phyloP scores from a whole-genome alignment of 2,329 filamentous ascomycete genomes.

The Botrytis medusae region DNA sequence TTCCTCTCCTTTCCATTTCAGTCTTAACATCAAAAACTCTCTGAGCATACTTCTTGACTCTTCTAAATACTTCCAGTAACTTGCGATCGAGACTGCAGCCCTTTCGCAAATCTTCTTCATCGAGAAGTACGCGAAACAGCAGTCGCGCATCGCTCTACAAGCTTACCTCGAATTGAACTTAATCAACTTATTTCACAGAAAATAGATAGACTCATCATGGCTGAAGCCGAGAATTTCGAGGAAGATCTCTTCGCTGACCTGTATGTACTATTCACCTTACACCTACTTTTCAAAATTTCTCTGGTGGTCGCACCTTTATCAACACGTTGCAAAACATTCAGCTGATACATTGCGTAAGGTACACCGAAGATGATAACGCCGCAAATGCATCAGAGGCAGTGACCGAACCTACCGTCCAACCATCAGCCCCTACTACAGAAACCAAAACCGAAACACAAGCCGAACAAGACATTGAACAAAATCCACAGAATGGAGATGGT shows the following conservation, averaged over 20 bases:
- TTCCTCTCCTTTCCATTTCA: background rate
- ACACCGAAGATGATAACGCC: slow-evolving; percentile 64
- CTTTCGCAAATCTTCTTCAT: slow-evolving; percentile 7
- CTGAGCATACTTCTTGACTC: background rate
- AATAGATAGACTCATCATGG: slow-evolving; percentile 55
- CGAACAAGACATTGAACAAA: slow-evolving; percentile 28
- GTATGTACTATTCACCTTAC: slow-evolving; percentile 54
- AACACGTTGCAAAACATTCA: slow-evolving; percentile 1
- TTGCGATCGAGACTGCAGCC: background rate
- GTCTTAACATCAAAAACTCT: background rate
- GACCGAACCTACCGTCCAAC: slow-evolving; percentile 35
- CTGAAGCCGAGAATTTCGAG: slow-evolving; percentile 78
- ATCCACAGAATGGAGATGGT: slow-evolving; percentile 42
- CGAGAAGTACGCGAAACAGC: background rate
- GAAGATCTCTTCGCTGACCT: slow-evolving; percentile 96
- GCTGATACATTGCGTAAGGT: slow-evolving; percentile 47
- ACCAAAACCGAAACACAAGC: slow-evolving; percentile 30
- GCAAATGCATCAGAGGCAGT: slow-evolving; percentile 42
- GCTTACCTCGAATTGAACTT: background rate
- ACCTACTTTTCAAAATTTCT: background rate
- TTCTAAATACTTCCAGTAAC: background rate
- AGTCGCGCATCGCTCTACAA: background rate
- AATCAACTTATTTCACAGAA: slow-evolving; percentile 5
- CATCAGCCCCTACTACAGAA: slow-evolving; percentile 31
- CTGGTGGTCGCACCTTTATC: background rate